Conservation (phyloP, 2,329 filamentous ascomycete species). For the Colletotrichum orchidophilum region DNA sequence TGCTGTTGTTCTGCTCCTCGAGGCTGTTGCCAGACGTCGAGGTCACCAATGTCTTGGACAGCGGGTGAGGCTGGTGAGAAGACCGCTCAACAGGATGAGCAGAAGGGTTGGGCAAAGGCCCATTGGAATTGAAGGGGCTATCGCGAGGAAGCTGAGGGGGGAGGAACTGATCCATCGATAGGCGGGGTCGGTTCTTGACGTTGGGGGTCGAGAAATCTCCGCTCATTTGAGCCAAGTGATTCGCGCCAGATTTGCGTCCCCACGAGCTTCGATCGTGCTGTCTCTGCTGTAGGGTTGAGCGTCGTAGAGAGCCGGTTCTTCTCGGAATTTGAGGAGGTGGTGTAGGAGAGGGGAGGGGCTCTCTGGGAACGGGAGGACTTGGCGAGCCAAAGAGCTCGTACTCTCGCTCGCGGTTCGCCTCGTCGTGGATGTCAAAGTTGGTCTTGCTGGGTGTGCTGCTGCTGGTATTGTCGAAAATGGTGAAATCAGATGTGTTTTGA, state of each 20-base stretch:
- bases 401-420: constrained; percentile 57
- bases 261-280: constrained; percentile 74
- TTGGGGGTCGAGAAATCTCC: constrained; percentile 65
- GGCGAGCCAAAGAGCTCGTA: constrained; percentile 60
- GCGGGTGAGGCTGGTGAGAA: constrained; percentile 75
- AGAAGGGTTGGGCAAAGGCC: constrained; percentile 62
- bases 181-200: constrained; percentile 72
- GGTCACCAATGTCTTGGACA: constrained; percentile 87
- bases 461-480: constrained; percentile 76
- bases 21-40: constrained; percentile 86
- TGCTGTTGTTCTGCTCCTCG: constrained; percentile 66
- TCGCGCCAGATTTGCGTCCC: constrained; percentile 67
- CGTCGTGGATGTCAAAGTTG: constrained; percentile 57
- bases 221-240: constrained; percentile 60
- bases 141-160: constrained; percentile 70
- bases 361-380: constrained; percentile 45
- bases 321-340: constrained; percentile 67
- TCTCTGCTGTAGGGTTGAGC: constrained; percentile 88
- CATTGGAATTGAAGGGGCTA: constrained; percentile 68
- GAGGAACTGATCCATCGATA: constrained; percentile 82
- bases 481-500: constrained; percentile 66
- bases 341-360: constrained; percentile 55
- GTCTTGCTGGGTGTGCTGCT: constrained; percentile 48
- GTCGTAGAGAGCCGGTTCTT: constrained; percentile 80
- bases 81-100: constrained; percentile 58